Conservation (phyloP, 495 filamentous ascomycete genomes). For the Pseudomonodictys pantanalensis region DNA sequence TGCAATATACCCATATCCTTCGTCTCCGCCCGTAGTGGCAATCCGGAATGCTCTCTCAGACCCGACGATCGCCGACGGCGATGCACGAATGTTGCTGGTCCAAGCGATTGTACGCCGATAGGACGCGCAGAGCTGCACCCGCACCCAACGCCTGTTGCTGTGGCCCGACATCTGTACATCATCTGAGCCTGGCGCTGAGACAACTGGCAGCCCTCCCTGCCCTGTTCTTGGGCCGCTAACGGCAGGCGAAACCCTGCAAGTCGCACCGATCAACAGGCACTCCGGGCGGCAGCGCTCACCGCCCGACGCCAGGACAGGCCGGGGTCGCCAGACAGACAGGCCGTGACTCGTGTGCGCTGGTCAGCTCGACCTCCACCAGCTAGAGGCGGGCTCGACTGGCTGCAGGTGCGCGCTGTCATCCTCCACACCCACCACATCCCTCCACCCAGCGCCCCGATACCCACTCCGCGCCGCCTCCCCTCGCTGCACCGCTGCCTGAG, state of each 20-base stretch:
- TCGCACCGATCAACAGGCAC: conserved; percentile 23
- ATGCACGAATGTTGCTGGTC: neutral
- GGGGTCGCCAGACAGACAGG: neutral
- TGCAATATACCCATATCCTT: neutral
- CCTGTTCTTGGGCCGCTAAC: neutral
- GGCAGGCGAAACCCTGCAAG: neutral
- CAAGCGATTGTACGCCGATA: neutral
- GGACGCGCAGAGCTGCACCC: neutral
- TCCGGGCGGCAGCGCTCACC: conserved; percentile 10
- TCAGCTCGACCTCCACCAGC: neutral
- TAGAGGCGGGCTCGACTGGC: conserved; percentile 10
- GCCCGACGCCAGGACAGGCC: neutral
- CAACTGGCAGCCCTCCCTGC: neutral
- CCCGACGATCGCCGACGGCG: too few species aligned
- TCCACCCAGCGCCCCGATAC: conserved; percentile 5
- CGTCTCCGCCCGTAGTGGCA: neutral
- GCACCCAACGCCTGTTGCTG: neutral
- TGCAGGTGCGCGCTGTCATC: conserved; percentile 19
- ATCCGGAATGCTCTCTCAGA: neutral
- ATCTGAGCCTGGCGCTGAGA: neutral
- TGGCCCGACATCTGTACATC: neutral
- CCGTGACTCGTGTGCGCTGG: conserved; percentile 18
- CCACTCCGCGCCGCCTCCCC: conserved; percentile 3
- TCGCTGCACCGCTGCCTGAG: conserved; percentile 30
- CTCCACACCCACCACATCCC: neutral